These are phyloP conservation scores for Blepharisma undulans DNA, from an alignment of 169 alveolate species.

Conservation along the genomic window DNA sequence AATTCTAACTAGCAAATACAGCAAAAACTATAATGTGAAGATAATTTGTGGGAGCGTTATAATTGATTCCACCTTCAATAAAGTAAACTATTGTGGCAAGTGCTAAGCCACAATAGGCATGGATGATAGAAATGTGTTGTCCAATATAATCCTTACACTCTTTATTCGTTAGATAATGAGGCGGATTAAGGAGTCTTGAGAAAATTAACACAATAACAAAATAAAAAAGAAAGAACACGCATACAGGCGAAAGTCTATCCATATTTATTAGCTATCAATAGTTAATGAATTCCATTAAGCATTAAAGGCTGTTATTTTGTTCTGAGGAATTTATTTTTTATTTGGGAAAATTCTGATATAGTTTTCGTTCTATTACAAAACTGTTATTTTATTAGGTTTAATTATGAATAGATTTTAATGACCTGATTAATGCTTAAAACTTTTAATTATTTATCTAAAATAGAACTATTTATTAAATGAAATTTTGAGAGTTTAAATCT, in stretches of 20 bases:
- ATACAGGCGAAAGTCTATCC: neutral
- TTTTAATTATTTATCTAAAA: neutral
- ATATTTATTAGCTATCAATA: neutral
- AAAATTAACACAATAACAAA: neutral
- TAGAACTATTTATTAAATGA: neutral
- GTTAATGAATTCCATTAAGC: neutral
- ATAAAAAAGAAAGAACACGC: neutral
- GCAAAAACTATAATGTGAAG: neutral
- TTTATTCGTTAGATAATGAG: neutral
- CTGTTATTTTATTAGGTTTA: neutral
- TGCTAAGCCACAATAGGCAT: neutral
- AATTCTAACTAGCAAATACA: neutral
- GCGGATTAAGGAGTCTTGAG: neutral
- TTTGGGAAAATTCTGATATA: neutral
- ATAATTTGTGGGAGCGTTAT: neutral
- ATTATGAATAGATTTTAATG: neutral
- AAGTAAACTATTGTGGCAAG: neutral
- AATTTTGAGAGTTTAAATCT: neutral
- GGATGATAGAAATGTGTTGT: constrained; percentile 30
- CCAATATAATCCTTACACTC: constrained; percentile 8
- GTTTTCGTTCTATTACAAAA: neutral
- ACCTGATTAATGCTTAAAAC: neutral
- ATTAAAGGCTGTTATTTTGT: neutral
- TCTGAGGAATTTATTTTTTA: neutral
- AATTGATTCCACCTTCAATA: constrained; percentile 11